phyloP scores from a whole-genome alignment of 495 filamentous ascomycete genomes.

The Daldinia decipiens region DNA sequence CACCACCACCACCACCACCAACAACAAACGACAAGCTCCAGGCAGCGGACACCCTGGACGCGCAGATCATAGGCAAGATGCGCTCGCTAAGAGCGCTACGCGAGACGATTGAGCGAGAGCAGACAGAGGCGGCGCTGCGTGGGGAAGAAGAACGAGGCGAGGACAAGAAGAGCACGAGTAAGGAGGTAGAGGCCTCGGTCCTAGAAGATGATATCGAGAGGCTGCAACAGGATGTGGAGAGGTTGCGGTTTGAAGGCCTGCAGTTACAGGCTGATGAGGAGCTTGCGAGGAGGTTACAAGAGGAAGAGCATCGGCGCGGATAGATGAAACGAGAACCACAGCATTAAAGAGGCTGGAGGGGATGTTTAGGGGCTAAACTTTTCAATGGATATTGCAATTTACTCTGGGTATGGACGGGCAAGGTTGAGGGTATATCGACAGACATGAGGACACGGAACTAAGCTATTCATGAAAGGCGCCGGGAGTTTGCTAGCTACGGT shows the following conservation, averaged over 20 bases:
- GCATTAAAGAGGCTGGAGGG: not conserved
- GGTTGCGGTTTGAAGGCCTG: slow-evolving; percentile 33
- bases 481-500: slow-evolving; percentile 7
- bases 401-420: not conserved
- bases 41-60: slow-evolving; percentile 46
- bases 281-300: slow-evolving; percentile 26
- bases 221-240: slow-evolving; percentile 18
- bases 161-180: not conserved
- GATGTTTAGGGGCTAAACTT: not conserved
- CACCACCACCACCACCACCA: not conserved
- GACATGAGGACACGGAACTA: not conserved
- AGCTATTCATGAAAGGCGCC: not conserved
- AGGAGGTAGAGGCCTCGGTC: slow-evolving; percentile 10
- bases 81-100: slow-evolving; percentile 28
- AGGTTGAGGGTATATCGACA: not conserved
- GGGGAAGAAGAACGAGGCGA: not conserved
- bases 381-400: not conserved
- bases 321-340: not conserved
- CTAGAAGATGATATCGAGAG: slow-evolving; percentile 35
- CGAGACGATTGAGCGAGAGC: slow-evolving; percentile 3
- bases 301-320: slow-evolving; percentile 19
- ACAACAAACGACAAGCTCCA: slow-evolving; percentile 26
- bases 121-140: slow-evolving; percentile 14
- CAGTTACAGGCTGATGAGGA: slow-evolving; percentile 40
- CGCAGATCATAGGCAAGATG: slow-evolving; percentile 41